phyloP scores from a whole-genome alignment of 2,329 filamentous ascomycete species.

The Colletotrichum neosansevieriae region DNA sequence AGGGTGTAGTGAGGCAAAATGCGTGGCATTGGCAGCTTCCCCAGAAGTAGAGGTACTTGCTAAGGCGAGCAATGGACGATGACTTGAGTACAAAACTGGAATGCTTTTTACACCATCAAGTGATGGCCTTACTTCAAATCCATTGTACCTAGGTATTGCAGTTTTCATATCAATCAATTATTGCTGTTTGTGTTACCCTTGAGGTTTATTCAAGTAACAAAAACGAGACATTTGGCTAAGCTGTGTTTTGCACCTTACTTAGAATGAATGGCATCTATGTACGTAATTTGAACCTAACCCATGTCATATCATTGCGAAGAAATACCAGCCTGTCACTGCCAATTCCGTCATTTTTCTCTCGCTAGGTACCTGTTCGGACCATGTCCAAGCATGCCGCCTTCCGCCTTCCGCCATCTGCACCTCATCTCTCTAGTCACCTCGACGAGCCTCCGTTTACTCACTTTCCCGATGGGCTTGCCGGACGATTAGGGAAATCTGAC shows the following conservation, averaged over 20 bases:
- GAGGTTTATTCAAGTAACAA: too few relatives aligned
- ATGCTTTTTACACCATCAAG: too few relatives aligned
- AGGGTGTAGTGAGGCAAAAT: background rate
- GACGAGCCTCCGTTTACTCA: background rate
- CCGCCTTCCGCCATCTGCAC: constrained; percentile 16
- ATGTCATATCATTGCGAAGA: constrained; percentile 21
- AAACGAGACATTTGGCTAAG: too few relatives aligned
- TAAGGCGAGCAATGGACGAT: background rate
- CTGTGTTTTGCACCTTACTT: too few relatives aligned
- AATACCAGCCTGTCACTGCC: constrained; percentile 1
- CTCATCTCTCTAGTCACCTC: background rate
- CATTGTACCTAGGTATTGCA: too few relatives aligned
- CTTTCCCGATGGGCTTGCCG: constrained; percentile 5
- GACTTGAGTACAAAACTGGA: background rate
- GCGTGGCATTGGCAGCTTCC: background rate
- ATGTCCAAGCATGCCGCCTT: constrained; percentile 3
- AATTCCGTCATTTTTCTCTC: background rate
- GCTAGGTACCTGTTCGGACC: constrained; percentile 7
- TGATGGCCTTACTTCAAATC: too few relatives aligned
- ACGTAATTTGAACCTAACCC: constrained; percentile 33
- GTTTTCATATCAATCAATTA: too few relatives aligned
- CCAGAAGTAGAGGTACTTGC: constrained; percentile 5
- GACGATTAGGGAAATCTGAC: constrained; percentile 6
- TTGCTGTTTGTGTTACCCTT: too few relatives aligned
- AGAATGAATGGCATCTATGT: constrained; percentile 23